A percentile compares a stretch with the other conserved stretches of the same genome.
phyloP scores from a whole-genome alignment of 306 rosid genomes.

The Pterocarpus macrocarpus region DNA sequence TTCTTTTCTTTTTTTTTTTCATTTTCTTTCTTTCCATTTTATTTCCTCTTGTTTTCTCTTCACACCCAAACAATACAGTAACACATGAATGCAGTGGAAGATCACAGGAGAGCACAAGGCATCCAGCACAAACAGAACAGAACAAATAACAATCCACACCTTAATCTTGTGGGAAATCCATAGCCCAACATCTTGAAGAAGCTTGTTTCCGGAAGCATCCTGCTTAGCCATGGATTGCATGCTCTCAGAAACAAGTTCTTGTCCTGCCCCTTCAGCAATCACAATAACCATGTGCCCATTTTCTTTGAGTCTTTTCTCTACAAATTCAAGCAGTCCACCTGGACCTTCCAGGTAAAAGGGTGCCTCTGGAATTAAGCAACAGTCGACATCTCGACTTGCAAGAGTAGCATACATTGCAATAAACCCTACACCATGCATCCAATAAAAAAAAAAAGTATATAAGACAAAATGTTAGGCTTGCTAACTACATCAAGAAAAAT shows the following conservation, averaged over 20 bases:
- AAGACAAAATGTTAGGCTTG: slow-evolving; percentile 20
- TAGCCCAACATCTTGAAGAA: slow-evolving; percentile 92
- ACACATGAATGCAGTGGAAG: not conserved
- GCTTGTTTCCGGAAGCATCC: slow-evolving; percentile 98
- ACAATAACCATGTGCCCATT: slow-evolving; percentile 96
- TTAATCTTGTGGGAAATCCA: slow-evolving; percentile 91
- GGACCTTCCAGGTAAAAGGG: slow-evolving; percentile 92
- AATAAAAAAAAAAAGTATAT: not conserved
- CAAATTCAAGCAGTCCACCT: slow-evolving; percentile 88
- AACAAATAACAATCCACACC: slow-evolving; percentile 55
- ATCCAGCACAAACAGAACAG: slow-evolving; percentile 5
- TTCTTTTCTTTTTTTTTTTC: no score
- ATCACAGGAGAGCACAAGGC: not conserved
- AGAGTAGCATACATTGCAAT: slow-evolving; percentile 97
- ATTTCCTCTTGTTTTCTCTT: no score
- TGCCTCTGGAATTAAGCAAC: slow-evolving; percentile 97
- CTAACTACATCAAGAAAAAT: slow-evolving; percentile 14
- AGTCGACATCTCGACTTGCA: slow-evolving; percentile 96
- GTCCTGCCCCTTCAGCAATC: slow-evolving; percentile 98
- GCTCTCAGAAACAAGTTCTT: slow-evolving; percentile 80
- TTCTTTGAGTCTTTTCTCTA: slow-evolving; percentile 79
- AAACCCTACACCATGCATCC: slow-evolving; percentile 69
- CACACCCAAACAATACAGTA: not conserved
- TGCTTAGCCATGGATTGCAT: slow-evolving; percentile 53
- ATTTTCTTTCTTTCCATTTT: no score